Evolutionary conservation across 1,284 basidiomycete genomes (phyloP).

Genomic region (Apiotrichum gamsii): DNA sequence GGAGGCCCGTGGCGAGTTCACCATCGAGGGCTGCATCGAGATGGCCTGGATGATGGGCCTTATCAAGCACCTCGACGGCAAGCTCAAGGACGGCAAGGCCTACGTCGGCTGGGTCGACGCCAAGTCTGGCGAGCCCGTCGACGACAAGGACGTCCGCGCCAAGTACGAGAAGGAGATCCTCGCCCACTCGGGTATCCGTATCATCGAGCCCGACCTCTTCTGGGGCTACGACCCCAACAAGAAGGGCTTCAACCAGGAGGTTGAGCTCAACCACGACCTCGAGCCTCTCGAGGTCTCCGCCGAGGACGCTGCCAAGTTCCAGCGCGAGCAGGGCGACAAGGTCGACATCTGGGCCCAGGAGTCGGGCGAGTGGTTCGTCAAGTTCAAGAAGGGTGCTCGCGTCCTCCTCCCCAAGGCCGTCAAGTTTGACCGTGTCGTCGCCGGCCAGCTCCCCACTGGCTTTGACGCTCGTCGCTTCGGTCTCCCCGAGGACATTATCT

Average conservation of each 20-base stretch:
- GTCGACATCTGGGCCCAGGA: slow-evolving; percentile 89
- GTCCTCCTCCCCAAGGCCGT: slow-evolving; percentile 92
- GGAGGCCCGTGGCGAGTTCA: slow-evolving; percentile 88
- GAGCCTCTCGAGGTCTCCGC: slow-evolving; percentile 91
- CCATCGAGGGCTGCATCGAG: slow-evolving; percentile 95
- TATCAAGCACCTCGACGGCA: slow-evolving; percentile 97
- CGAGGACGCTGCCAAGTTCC: slow-evolving; percentile 89
- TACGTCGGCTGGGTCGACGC: slow-evolving; percentile 98
- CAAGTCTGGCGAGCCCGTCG: slow-evolving; percentile 91
- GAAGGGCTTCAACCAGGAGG: slow-evolving; percentile 94
- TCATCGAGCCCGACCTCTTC: slow-evolving; percentile 97
- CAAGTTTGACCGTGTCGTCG: slow-evolving; percentile 88
- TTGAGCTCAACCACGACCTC: slow-evolving; percentile 93
- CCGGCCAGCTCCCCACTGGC: slow-evolving; percentile 93
- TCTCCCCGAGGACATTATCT: slow-evolving; percentile 94
- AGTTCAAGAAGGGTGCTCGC: slow-evolving; percentile 97
- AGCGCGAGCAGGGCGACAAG: slow-evolving; percentile 92
- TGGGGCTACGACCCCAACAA: slow-evolving; percentile 94
- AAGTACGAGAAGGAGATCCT: slow-evolving; percentile 94
- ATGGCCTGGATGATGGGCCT: slow-evolving; percentile 99
- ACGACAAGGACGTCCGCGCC: slow-evolving; percentile 92
- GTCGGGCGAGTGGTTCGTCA: slow-evolving; percentile 90
- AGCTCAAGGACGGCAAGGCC: slow-evolving; percentile 81
- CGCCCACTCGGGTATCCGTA: slow-evolving; percentile 84
- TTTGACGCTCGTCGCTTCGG: slow-evolving; percentile 95